These are phyloP conservation scores for Closterium sp. DNA, from an alignment of 139 green algal species.

Conservation along the genomic window DNA sequence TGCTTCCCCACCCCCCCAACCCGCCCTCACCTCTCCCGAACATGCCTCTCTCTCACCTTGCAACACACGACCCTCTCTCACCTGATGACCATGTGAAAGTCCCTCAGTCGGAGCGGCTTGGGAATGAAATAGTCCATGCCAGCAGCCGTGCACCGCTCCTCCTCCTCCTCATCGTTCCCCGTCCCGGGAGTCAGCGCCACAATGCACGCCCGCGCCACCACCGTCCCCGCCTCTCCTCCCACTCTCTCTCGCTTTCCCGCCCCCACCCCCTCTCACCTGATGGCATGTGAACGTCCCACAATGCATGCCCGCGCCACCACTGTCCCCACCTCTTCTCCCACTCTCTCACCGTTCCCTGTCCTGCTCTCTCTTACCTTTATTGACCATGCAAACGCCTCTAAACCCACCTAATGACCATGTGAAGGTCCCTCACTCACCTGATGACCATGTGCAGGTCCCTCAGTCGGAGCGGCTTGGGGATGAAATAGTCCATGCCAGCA, in stretches of 20 bases:
- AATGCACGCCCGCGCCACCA: neutral
- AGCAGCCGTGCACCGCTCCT: neutral
- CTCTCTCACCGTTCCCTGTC: too few relatives aligned
- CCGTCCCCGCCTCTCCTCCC: neutral
- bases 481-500: slow-evolving; percentile 5
- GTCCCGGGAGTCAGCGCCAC: neutral
- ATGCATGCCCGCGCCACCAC: neutral
- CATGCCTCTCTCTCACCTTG: too few relatives aligned
- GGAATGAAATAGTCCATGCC: slow-evolving; percentile 13
- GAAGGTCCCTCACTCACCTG: neutral
- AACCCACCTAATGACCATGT: too few relatives aligned
- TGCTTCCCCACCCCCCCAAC: too few relatives aligned
- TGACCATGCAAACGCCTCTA: too few relatives aligned
- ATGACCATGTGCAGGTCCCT: neutral
- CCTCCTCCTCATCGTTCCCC: slow-evolving; percentile 9
- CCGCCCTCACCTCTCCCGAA: too few relatives aligned
- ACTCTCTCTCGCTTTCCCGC: neutral
- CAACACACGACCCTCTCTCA: neutral
- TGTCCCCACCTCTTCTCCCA: neutral
- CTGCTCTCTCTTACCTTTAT: too few relatives aligned
- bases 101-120: neutral
- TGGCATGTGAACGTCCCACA: too few relatives aligned
- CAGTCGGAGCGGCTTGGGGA: slow-evolving; percentile 1
- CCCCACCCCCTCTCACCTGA: too few relatives aligned
- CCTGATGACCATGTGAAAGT: neutral